phyloP scores from a whole-genome alignment of 495 filamentous ascomycete species.

The Podospora pseudocomata region DNA sequence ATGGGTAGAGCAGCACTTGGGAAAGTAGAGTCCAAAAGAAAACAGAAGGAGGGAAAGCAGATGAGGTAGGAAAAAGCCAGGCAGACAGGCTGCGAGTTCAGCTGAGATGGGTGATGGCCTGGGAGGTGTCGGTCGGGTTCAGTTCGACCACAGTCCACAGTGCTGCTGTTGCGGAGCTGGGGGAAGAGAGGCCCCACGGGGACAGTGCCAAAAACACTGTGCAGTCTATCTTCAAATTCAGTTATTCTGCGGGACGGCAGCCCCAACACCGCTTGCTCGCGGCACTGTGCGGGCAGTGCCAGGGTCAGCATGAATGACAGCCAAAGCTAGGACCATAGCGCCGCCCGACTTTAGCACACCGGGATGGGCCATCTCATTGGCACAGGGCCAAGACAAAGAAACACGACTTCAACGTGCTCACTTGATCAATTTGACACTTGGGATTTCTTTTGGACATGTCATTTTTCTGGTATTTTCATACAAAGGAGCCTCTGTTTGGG shows the following conservation, averaged over 20 bases:
- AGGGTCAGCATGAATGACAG: not conserved
- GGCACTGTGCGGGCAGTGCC: not conserved
- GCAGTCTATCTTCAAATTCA: not conserved
- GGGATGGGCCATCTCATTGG: not conserved
- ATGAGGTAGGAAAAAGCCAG: slow-evolving; percentile 5
- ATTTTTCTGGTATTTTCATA: not conserved
- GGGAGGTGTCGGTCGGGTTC: slow-evolving; percentile 4
- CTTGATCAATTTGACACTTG: not conserved
- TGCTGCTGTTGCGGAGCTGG: slow-evolving; percentile 10
- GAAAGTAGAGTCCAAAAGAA: slow-evolving; percentile 2
- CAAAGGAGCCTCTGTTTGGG: not conserved
- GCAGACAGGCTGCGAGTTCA: slow-evolving; percentile 19
- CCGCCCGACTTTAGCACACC: not conserved
- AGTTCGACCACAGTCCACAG: not conserved
- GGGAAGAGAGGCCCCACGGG: not conserved
- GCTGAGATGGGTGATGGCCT: slow-evolving; percentile 12
- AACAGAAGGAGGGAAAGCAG: slow-evolving; percentile 4
- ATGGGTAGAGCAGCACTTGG: not conserved
- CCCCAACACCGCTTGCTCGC: not conserved
- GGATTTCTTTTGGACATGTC: too few species aligned
- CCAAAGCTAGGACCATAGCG: not conserved
- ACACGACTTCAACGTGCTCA: not conserved
- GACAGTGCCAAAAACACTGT: not conserved
- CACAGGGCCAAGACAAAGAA: not conserved
- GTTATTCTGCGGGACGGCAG: not conserved